Conservation (phyloP, 2,329 filamentous ascomycete species). For the Gnomoniopsis smithogilvyi region DNA sequence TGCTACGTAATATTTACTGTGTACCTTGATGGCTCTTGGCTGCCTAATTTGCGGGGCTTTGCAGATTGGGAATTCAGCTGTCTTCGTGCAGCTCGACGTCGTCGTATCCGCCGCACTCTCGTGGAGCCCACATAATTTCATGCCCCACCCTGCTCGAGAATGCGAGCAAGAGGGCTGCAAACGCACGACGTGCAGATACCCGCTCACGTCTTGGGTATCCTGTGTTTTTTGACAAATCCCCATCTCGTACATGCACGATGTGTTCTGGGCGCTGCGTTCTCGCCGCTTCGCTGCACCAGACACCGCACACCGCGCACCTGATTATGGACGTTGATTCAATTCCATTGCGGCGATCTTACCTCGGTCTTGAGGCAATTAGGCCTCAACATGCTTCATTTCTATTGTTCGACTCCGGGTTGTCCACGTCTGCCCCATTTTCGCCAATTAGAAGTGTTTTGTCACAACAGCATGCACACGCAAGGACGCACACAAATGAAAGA, state of each 20-base stretch:
- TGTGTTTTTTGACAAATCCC: too few relatives aligned
- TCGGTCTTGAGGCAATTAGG: not conserved
- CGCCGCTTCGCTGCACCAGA: not conserved
- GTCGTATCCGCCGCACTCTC: conserved; percentile 1
- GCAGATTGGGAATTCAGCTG: not conserved
- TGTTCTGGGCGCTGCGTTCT: not conserved
- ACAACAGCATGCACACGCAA: not conserved
- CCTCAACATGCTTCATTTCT: not conserved
- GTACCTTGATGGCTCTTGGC: not conserved
- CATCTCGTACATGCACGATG: not conserved
- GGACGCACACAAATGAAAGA: not conserved
- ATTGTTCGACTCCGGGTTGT: not conserved
- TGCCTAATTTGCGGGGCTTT: not conserved
- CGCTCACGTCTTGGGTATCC: not conserved
- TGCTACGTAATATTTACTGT: not conserved
- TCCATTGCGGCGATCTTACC: not conserved
- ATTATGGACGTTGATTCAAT: not conserved
- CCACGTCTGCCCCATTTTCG: not conserved
- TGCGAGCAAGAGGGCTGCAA: not conserved
- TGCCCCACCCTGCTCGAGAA: too few relatives aligned
- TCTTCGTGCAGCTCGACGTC: conserved; percentile 13
- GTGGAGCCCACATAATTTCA: too few relatives aligned
- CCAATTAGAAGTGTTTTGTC: not conserved
- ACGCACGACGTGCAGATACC: not conserved
- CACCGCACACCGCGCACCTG: not conserved